Percentiles rank a stretch among this genome's conserved stretches.
Conservation (phyloP, 495 filamentous ascomycete species). For the Entonaema liquescens region DNA sequence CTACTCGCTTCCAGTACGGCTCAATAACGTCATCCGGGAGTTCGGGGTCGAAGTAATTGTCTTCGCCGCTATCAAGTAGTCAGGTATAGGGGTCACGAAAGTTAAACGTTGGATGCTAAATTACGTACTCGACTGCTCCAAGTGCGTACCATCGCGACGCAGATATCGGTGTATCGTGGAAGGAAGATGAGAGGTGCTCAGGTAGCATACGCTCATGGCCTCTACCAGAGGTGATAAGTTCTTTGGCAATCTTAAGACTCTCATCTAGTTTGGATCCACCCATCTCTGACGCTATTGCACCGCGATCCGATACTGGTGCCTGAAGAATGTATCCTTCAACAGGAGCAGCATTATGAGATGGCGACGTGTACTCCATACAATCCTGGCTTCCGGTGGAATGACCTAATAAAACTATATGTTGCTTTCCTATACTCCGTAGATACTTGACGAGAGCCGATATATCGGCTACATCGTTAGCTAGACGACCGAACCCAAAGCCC, state of each 20-base stretch:
- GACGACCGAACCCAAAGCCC: conserved; percentile 75
- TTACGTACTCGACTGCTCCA: conserved; percentile 60
- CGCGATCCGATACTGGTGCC: conserved; percentile 81
- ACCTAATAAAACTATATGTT: conserved; percentile 84
- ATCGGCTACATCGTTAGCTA: conserved; percentile 77
- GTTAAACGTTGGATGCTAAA: not conserved
- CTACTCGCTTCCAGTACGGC: conserved; percentile 68
- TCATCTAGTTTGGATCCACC: conserved; percentile 57
- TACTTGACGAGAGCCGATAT: conserved; percentile 76
- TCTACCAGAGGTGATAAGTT: conserved; percentile 60
- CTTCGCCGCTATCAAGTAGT: conserved; percentile 64
- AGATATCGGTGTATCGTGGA: conserved; percentile 63
- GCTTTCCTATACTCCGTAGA: conserved; percentile 58
- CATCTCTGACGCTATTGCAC: conserved; percentile 60
- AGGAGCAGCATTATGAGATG: conserved; percentile 48
- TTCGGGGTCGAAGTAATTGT: conserved; percentile 91
- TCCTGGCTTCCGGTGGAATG: conserved; percentile 87
- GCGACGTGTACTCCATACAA: conserved; percentile 72
- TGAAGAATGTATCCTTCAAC: conserved; percentile 87
- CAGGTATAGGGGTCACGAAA: conserved; percentile 8
- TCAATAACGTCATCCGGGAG: conserved; percentile 65
- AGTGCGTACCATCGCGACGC: conserved; percentile 76
- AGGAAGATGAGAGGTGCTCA: conserved; percentile 58
- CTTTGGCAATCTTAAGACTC: conserved; percentile 62
- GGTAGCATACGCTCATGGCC: conserved; percentile 66